phyloP scores from a whole-genome alignment of 495 filamentous ascomycete species.

The Penicillium bovifimosum region DNA sequence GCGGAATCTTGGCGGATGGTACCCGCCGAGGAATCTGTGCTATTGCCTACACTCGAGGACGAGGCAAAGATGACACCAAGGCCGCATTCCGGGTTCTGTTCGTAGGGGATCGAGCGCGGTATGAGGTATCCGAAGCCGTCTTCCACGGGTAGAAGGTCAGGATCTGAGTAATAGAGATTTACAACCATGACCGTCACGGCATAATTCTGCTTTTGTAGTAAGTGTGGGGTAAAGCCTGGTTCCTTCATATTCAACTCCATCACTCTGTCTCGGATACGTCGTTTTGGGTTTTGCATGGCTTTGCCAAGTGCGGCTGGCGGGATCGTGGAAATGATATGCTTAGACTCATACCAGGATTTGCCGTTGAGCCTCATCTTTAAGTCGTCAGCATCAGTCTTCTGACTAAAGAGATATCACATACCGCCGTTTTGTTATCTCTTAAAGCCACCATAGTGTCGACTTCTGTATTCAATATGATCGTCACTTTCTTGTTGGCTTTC shows the following conservation, averaged over 20 bases:
- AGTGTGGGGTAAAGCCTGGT: constrained; percentile 5
- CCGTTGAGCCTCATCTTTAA: neutral
- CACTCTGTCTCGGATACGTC: neutral
- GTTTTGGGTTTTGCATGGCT: constrained; percentile 6
- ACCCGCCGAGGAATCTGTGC: neutral
- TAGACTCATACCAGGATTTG: constrained; percentile 29
- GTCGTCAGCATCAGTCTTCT: neutral
- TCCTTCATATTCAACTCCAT: neutral
- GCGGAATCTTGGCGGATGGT: constrained; percentile 44
- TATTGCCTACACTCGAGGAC: constrained; percentile 42
- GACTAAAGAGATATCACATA: neutral
- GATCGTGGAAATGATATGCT: constrained; percentile 68
- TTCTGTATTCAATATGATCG: constrained; percentile 19
- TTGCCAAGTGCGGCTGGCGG: constrained; percentile 37
- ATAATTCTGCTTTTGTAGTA: constrained; percentile 40
- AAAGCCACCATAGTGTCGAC: constrained; percentile 5
- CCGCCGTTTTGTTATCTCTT: neutral
- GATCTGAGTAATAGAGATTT: constrained; percentile 74
- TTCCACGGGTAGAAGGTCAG: constrained; percentile 53
- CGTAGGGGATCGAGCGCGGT: constrained; percentile 59
- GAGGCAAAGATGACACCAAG: constrained; percentile 93
- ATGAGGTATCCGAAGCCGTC: constrained; percentile 88
- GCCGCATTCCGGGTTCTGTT: constrained; percentile 74
- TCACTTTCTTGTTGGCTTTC: constrained; percentile 26
- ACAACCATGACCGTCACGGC: constrained; percentile 84